These are phyloP conservation scores for Psilocybe subaeruginosa DNA, from an alignment of 768 basidiomycete species.

Conservation along the genomic window DNA sequence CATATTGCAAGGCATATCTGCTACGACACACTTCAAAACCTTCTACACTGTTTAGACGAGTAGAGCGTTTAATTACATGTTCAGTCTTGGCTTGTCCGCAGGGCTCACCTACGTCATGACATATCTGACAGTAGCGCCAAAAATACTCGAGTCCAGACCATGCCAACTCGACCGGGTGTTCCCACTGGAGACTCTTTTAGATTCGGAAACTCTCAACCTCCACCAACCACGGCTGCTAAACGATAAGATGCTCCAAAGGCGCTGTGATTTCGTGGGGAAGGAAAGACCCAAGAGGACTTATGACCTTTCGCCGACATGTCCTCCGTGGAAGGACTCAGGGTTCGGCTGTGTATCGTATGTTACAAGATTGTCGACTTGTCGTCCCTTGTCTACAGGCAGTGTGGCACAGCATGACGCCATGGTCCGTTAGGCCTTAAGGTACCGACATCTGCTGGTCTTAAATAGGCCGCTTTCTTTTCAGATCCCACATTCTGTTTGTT, in stretches of 20 bases:
- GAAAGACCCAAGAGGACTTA: neutral
- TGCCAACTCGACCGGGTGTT: neutral
- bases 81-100: neutral
- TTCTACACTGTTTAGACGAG: neutral
- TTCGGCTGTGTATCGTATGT: neutral
- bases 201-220: conserved; percentile 2
- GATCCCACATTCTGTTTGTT: neutral
- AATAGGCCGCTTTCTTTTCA: neutral
- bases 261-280: neutral
- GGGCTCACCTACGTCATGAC: conserved; percentile 5
- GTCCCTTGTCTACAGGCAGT: neutral
- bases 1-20: neutral
- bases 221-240: conserved; percentile 1
- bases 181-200: neutral
- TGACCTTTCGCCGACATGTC: neutral
- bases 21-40: too few relatives aligned
- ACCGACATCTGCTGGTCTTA: neutral
- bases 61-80: neutral
- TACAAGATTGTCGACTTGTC: neutral
- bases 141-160: conserved; percentile 1
- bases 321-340: neutral
- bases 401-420: neutral
- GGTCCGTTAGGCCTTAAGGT: neutral
- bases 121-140: neutral
- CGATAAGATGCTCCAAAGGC: conserved; percentile 1